Percentiles rank a stretch among this genome's conserved stretches.
Conservation (phyloP, 176 grass and related monocot species). For the Rhynchospora tenuis region DNA sequence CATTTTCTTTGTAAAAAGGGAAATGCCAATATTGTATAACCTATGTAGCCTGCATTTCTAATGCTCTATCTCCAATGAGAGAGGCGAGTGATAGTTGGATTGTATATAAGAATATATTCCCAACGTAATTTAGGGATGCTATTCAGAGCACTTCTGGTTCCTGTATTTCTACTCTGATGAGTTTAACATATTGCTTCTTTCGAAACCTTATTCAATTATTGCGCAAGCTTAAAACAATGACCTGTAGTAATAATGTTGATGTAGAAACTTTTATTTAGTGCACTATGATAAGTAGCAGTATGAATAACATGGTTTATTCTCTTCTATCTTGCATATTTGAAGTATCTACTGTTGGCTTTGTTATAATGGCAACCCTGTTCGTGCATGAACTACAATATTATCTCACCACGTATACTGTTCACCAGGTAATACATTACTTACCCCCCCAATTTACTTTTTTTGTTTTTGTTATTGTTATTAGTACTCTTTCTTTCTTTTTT, state of each 20-base stretch:
- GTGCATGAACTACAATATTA: slow-evolving; percentile 84
- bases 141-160: neutral
- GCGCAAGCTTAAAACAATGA: neutral
- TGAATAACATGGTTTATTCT: neutral
- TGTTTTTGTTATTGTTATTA: neutral
- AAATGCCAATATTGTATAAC: neutral
- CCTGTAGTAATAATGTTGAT: neutral
- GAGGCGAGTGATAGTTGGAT: neutral
- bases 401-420: slow-evolving; percentile 76
- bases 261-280: neutral
- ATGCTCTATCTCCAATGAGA: neutral
- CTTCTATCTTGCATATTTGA: slow-evolving; percentile 4
- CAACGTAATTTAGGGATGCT: neutral
- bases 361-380: slow-evolving; percentile 86
- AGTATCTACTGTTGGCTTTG: slow-evolving; percentile 78
- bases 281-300: neutral
- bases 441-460: neutral
- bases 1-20: neutral
- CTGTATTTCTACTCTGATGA: neutral
- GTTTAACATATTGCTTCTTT: neutral
- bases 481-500: neutral
- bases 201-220: neutral
- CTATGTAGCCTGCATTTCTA: neutral
- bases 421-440: slow-evolving; percentile 48
- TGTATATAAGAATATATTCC: neutral